Evolutionary conservation across 257 asterid genomes (phyloP), one percentile per base, ranked within the genome.

Genomic region (Solanum pinnatisectum): DNA sequence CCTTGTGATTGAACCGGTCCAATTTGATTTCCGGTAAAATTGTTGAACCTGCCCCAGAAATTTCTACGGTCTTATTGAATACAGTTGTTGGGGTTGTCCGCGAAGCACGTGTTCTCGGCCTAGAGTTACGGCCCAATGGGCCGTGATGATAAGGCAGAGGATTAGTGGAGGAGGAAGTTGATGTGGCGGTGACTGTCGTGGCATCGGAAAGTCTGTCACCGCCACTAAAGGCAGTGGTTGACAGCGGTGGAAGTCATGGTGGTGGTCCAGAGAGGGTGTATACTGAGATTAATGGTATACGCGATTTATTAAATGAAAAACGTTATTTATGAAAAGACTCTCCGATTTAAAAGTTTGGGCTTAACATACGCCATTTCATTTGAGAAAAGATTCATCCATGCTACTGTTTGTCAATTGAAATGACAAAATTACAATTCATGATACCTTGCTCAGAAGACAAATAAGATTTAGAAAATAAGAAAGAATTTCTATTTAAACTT

Each of bases 41-140:
- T 89, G 94, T 42, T 93, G 94, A 83, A 91, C 94, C 95, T 93
- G 92, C 92, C 95, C 78, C 93, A 76, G 72, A 94, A 94, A 90
- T 93, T 93, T 90, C 90, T 18, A 25, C 92, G 16, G 91, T 94
- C 94, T 2, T 94, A 93, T 89, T 94, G 92, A 93, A 90, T 5
- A 93, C 88, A 87, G 96, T 94, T 79, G 96, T 89, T 6, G 96
- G 95, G 56, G 92, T 93, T 39, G 95, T 84, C 5, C 93, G 87
- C 0, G 94, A 91, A 22, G 93, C 93, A 89, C 94, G 90, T 3
- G 94, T 81, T 44, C 92, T 86, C 56, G 94, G 93, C 86, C 91
- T 92, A 2, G 93, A 83, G 39, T 86, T 85, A 9, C 94, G 93
- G 87, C 93, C 92, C 22, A 86, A 90, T 3, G 92, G 94, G 89